Conservation (phyloP, 163 green algal genomes). For the Coccomyxa subellipsoidea region DNA sequence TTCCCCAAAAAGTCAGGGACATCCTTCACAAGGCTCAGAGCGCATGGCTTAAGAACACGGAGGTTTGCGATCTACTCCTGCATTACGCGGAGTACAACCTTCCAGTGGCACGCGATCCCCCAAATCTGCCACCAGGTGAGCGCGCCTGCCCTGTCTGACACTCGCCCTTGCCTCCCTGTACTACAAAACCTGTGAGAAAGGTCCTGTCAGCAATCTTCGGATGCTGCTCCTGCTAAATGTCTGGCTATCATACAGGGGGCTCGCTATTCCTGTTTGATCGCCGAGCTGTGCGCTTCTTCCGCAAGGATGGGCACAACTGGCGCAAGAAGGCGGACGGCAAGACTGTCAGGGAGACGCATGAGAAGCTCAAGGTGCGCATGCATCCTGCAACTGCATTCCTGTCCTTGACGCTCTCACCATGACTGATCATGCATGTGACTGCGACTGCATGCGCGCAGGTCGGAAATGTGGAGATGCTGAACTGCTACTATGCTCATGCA, state of each 20-base stretch:
- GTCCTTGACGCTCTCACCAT: background rate
- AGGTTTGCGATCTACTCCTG: slow-evolving; percentile 46
- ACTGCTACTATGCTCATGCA: slow-evolving; percentile 80
- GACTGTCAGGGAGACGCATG: slow-evolving; percentile 76
- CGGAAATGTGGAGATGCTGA: slow-evolving; percentile 58
- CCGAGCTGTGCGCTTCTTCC: slow-evolving; percentile 60
- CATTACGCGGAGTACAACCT: slow-evolving; percentile 36
- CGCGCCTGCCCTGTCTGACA: background rate
- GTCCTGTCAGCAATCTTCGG: background rate
- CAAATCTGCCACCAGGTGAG: slow-evolving; percentile 38
- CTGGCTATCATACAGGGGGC: slow-evolving; percentile 43
- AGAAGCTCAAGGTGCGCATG: slow-evolving; percentile 59
- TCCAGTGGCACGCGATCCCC: slow-evolving; percentile 31
- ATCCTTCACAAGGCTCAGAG: slow-evolving; percentile 17
- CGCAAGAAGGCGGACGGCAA: slow-evolving; percentile 76
- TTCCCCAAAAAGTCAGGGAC: slow-evolving; percentile 10
- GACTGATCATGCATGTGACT: background rate
- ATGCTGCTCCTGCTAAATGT: background rate
- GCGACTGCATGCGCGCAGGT: slow-evolving; percentile 31
- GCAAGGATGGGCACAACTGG: slow-evolving; percentile 75
- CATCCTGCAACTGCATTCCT: background rate
- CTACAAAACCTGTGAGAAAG: too few relatives aligned
- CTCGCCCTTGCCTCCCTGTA: too few relatives aligned
- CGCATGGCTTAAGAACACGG: slow-evolving; percentile 54
- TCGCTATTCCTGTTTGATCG: slow-evolving; percentile 69